Conservation (phyloP, 139 green algal species). For the Tetradesmus lagerheimii region DNA sequence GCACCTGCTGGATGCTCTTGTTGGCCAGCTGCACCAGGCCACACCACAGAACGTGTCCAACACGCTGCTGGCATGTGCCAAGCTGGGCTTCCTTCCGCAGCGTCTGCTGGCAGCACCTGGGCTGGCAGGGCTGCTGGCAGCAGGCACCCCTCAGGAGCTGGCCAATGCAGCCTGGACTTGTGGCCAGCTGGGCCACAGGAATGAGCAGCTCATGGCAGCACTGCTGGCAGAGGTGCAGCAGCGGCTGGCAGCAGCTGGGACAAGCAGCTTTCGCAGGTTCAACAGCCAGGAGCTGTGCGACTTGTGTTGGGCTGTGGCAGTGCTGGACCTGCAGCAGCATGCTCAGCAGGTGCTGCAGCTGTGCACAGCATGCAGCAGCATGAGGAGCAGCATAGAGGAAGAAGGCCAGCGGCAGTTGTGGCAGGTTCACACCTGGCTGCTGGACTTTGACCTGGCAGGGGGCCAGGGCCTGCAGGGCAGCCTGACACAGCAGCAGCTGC, state of each 20-base stretch:
- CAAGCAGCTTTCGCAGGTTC: too few species aligned
- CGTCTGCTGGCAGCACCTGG: too few species aligned
- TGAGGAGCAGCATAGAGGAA: too few species aligned
- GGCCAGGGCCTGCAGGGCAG: not conserved
- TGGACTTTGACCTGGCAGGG: constrained; percentile 1
- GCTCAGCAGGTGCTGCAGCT: too few species aligned
- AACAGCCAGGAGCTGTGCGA: too few species aligned
- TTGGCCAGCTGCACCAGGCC: not conserved
- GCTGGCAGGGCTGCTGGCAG: not conserved
- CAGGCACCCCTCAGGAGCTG: not conserved
- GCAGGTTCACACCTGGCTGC: constrained; percentile 38
- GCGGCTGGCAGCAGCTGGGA: not conserved
- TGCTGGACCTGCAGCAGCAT: too few species aligned
- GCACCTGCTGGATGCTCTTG: not conserved
- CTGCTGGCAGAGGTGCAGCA: not conserved
- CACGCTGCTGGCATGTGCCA: not conserved
- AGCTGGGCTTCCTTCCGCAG: too few species aligned
- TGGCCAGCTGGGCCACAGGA: not conserved
- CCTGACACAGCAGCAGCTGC: constrained; percentile 14
- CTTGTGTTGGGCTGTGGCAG: too few species aligned
- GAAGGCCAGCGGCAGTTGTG: not conserved
- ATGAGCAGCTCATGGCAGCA: not conserved
- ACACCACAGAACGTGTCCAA: not conserved
- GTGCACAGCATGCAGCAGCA: too few species aligned
- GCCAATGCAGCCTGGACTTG: constrained; percentile 1